phyloP scores from a whole-genome alignment of 2,329 filamentous ascomycete species.

The Sordariomycetes sp. region DNA sequence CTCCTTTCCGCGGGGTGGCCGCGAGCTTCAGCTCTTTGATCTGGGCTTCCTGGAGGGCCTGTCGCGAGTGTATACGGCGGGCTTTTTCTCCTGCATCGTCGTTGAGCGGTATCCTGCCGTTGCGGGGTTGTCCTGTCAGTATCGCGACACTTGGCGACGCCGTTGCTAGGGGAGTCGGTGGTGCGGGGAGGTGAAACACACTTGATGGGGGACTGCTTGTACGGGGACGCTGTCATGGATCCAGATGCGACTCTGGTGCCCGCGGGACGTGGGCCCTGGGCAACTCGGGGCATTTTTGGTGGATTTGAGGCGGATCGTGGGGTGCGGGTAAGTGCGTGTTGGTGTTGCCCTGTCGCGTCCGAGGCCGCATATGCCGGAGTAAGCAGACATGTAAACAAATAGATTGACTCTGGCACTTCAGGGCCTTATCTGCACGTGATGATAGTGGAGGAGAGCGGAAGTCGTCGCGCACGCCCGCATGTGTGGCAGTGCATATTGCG shows the following conservation, averaged over 20 bases:
- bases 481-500: neutral
- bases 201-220: slow-evolving; percentile 44
- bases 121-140: neutral
- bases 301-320: slow-evolving; percentile 1
- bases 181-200: slow-evolving; percentile 21
- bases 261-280: slow-evolving; percentile 40
- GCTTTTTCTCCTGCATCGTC: slow-evolving; percentile 92
- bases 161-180: slow-evolving; percentile 7
- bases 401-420: neutral
- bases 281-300: slow-evolving; percentile 45
- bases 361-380: neutral
- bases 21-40: slow-evolving; percentile 86
- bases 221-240: slow-evolving; percentile 37
- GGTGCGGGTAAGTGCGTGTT: neutral
- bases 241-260: slow-evolving; percentile 35
- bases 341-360: slow-evolving; percentile 1
- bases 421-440: slow-evolving; percentile 2
- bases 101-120: slow-evolving; percentile 76
- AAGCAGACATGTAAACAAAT: slow-evolving; percentile 5
- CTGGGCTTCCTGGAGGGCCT: slow-evolving; percentile 80
- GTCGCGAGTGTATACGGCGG: slow-evolving; percentile 73
- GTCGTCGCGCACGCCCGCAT: neutral
- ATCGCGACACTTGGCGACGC: slow-evolving; percentile 3
- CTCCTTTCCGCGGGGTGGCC: slow-evolving; percentile 57
- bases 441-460: neutral